These are phyloP conservation scores for Apiotrichum mycotoxinovorans DNA, from an alignment of 1,284 basidiomycete species.

Conservation along the genomic window DNA sequence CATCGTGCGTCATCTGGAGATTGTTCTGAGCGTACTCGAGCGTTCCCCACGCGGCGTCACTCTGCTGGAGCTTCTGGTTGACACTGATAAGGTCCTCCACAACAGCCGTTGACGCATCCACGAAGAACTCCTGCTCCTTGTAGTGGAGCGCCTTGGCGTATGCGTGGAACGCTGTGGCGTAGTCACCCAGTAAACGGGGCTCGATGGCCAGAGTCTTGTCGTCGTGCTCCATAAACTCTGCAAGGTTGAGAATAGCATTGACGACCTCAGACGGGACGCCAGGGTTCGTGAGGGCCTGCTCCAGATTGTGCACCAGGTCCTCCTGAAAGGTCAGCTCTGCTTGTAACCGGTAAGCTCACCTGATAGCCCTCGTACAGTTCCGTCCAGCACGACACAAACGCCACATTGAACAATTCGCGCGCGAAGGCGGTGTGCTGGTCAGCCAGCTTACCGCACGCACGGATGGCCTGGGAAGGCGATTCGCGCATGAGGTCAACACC, in stretches of 20 bases:
- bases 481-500: constrained; percentile 98
- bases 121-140: constrained; percentile 96
- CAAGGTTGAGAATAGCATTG: constrained; percentile 91
- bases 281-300: constrained; percentile 76
- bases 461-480: constrained; percentile 92
- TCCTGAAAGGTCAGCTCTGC: constrained; percentile 53
- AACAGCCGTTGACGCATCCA: constrained; percentile 66
- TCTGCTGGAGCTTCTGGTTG: constrained; percentile 95
- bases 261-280: constrained; percentile 84
- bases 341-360: too few species aligned
- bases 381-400: constrained; percentile 96
- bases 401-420: constrained; percentile 94
- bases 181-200: constrained; percentile 86
- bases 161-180: constrained; percentile 86
- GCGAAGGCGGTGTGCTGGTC: constrained; percentile 89
- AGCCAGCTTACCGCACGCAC: constrained; percentile 91
- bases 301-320: constrained; percentile 86
- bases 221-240: constrained; percentile 99
- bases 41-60: constrained; percentile 93
- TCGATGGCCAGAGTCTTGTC: constrained; percentile 95
- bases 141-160: constrained; percentile 98
- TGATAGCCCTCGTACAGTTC: constrained; percentile 93
- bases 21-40: constrained; percentile 73
- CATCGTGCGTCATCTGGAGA: constrained; percentile 50
- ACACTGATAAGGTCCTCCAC: constrained; percentile 95